Percentiles rank a stretch among this genome's conserved stretches.
These are phyloP conservation scores for Lipomyces japonicus DNA, from an alignment of 805 yeast species.

Conservation along the genomic window DNA sequence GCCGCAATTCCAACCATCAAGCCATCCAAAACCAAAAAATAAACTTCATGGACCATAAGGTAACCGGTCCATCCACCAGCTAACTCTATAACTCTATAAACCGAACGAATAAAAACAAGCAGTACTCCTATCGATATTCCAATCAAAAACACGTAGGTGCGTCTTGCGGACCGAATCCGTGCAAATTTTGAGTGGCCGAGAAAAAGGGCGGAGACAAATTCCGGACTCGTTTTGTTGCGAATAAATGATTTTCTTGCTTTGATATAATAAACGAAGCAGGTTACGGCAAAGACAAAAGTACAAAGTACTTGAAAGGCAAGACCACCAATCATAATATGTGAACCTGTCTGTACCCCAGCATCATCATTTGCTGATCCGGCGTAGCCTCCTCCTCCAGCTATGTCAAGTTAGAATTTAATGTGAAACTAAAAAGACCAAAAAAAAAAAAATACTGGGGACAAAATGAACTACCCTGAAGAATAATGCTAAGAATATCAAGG, in stretches of 20 bases:
- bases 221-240: background rate
- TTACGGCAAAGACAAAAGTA: slow-evolving; percentile 55
- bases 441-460: too few relatives aligned
- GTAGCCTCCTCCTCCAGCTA: slow-evolving; percentile 67
- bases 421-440: too few relatives aligned
- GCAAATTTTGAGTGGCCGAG: slow-evolving; percentile 14
- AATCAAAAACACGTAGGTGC: background rate
- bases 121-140: slow-evolving; percentile 26
- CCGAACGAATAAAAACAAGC: slow-evolving; percentile 58
- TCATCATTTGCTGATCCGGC: slow-evolving; percentile 43
- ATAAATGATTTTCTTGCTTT: background rate
- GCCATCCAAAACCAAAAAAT: slow-evolving; percentile 53
- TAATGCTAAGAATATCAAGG: slow-evolving; percentile 61
- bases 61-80: slow-evolving; percentile 61
- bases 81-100: slow-evolving; percentile 65
- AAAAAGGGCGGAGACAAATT: background rate
- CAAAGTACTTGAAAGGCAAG: slow-evolving; percentile 70
- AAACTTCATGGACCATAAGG: slow-evolving; percentile 53
- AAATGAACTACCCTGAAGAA: slow-evolving; percentile 48
- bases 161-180: slow-evolving; percentile 7
- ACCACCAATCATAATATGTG: slow-evolving; percentile 72
- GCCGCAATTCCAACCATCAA: slow-evolving; percentile 50
- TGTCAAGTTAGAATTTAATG: background rate
- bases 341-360: slow-evolving; percentile 45
- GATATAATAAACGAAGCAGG: slow-evolving; percentile 38